Base-by-base conservation (phyloP, 2,329 filamentous ascomycete genomes). In the Aspergillus clavatus region DNA sequence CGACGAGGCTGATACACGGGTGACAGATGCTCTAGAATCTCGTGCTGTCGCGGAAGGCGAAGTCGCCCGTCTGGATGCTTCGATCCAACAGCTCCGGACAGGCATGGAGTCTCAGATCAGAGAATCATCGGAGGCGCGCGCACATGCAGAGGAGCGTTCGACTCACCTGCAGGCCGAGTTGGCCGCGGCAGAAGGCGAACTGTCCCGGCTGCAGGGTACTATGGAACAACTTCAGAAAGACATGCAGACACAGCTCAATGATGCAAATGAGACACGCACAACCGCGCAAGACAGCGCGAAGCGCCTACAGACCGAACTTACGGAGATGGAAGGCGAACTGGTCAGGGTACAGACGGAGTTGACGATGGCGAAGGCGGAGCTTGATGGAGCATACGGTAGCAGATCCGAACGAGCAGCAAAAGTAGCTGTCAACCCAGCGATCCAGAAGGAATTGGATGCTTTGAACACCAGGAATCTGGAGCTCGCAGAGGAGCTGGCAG, bases 341-440 rank as follows among this genome's bases (percentile, higher is more conserved):
- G 81, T 84, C 3, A 75, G 80, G 42, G 72, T 84, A 5, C 82
- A 82, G 27, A 87, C 83, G 2, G 84, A 97, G 72, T 78, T 97
- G 33, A 94, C 91, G n/a, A 84, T 97, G 55, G 89, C 87, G 21
- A 81, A 83, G 60, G 88, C 90, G 42, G 91, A 97, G 66, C 86
- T 97, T 21, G 93, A 95, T 58, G 89, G 89, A 51, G 94, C 95
- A 62, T 96, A 97, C 62, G 93, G 93, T 31, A 80, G 77, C n/a
- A 75, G 83, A 41, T 78, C 81, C 7, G 75, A 87, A 61, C 79
- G 84, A 24, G 82, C 82, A 10, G 83, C 81, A n/a, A 81, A 84
- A 61, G 78, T 78, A 8, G 79, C 79, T 7, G 71, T 73, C 38
- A 80, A 80, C 40, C 78, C 76, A 3, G 72, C 72, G 18, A 72